phyloP scores from a whole-genome alignment of 352 stramenopile genomes.

The Pilasporangium apinafurcum region DNA sequence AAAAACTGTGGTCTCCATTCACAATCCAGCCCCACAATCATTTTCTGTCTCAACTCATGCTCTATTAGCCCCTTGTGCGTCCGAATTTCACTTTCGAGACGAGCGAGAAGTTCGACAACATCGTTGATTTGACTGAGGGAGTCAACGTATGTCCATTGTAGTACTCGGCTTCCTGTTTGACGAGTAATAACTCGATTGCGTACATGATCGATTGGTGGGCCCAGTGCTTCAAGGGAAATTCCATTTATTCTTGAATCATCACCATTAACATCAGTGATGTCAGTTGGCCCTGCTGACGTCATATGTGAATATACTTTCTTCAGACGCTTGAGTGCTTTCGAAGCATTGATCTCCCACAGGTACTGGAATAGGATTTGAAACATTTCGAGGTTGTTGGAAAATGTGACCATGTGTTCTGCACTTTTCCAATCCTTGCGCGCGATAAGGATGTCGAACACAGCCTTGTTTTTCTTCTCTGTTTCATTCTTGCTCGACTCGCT shows the following conservation, averaged over 20 bases:
- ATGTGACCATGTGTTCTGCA: slow-evolving; percentile 25
- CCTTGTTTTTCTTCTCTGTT: not conserved
- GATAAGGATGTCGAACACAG: slow-evolving; percentile 21
- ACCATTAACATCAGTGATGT: too few species aligned
- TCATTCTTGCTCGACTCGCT: not conserved
- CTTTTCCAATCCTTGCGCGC: slow-evolving; percentile 41
- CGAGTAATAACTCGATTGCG: slow-evolving; percentile 13
- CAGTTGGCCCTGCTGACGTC: too few species aligned
- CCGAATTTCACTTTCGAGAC: slow-evolving; percentile 1
- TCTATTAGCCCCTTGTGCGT: not conserved
- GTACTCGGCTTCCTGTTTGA: not conserved
- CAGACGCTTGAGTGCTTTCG: slow-evolving; percentile 51
- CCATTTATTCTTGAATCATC: too few species aligned
- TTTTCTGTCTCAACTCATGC: slow-evolving; percentile 3
- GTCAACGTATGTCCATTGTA: slow-evolving; percentile 30
- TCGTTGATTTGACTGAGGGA: slow-evolving; percentile 11
- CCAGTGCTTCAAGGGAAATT: too few species aligned
- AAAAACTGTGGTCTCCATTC: slow-evolving; percentile 57
- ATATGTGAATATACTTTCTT: slow-evolving; percentile 12
- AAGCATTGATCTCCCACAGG: slow-evolving; percentile 27
- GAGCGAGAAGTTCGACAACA: slow-evolving; percentile 14
- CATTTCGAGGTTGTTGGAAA: slow-evolving; percentile 14
- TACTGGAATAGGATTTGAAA: slow-evolving; percentile 21
- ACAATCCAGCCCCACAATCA: slow-evolving; percentile 53
- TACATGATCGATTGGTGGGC: slow-evolving; percentile 13